Evolutionary conservation across 2,329 filamentous ascomycete species (phyloP).

Genomic region (Stachybotrys elegans): DNA sequence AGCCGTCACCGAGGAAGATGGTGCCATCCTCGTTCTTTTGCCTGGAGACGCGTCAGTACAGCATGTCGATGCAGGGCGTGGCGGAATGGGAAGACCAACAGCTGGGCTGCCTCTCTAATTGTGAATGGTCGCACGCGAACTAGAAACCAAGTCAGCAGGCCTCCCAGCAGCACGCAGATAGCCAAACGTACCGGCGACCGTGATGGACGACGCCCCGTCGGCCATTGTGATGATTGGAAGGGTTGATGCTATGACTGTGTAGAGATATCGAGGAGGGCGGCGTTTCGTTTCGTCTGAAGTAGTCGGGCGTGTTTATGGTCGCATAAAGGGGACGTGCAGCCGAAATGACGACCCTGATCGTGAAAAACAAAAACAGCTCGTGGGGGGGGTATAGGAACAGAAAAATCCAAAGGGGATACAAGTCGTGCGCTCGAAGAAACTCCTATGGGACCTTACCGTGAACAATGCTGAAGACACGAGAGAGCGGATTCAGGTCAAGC

Average conservation of each 20-base stretch:
- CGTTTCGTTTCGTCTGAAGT: background rate
- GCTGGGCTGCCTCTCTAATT: constrained; percentile 90
- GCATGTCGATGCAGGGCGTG: background rate
- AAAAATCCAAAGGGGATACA: no score
- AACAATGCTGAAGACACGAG: no score
- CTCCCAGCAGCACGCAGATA: background rate
- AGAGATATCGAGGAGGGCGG: constrained; percentile 2
- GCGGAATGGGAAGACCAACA: constrained; percentile 55
- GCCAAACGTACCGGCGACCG: constrained; percentile 45
- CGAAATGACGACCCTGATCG: background rate
- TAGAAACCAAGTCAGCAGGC: constrained; percentile 28
- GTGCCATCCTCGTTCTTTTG: constrained; percentile 75
- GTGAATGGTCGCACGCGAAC: constrained; percentile 69
- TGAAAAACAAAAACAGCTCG: background rate
- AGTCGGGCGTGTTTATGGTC: background rate
- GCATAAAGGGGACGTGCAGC: background rate
- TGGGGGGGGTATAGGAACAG: constrained; percentile 3
- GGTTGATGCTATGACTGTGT: constrained; percentile 14
- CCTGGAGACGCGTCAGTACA: constrained; percentile 26
- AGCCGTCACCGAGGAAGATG: constrained; percentile 93
- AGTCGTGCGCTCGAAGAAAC: no score
- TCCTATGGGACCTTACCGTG: no score
- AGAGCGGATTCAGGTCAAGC: no score
- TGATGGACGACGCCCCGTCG: constrained; percentile 47
- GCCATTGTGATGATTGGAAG: no score